A percentile compares a stretch with the other conserved stretches of the same genome.
These are phyloP conservation scores for Carex pumila DNA, from an alignment of 176 grass and related monocot species.

Conservation along the genomic window DNA sequence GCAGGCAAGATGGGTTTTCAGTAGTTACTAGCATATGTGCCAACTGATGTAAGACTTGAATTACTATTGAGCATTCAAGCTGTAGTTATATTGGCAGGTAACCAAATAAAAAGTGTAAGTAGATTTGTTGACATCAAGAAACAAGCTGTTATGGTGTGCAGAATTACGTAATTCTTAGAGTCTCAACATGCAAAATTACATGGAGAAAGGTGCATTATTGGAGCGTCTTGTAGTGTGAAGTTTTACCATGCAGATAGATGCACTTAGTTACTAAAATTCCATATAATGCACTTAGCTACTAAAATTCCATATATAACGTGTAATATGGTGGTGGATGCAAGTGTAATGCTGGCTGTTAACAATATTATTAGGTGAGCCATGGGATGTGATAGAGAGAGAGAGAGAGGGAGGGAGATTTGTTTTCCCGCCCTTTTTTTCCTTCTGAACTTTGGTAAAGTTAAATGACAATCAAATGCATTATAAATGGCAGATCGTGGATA, in stretches of 20 bases:
- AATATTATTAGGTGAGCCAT: background rate
- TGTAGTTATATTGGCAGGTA: background rate
- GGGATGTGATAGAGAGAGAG: background rate
- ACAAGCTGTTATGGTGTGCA: background rate
- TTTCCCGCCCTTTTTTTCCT: background rate
- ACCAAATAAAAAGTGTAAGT: background rate
- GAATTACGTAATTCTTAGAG: background rate
- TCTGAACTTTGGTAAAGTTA: background rate
- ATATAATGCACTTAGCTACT: background rate
- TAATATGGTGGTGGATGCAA: background rate
- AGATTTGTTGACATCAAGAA: background rate
- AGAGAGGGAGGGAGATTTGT: background rate
- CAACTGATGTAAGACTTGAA: background rate
- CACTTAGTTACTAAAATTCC: background rate
- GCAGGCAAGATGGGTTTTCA: background rate
- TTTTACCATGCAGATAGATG: background rate
- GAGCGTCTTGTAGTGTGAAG: background rate
- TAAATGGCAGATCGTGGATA: conserved; percentile 77
- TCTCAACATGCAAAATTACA: background rate
- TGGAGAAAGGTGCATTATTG: background rate
- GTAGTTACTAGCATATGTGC: no score
- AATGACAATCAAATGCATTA: background rate
- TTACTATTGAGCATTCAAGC: background rate
- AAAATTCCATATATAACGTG: background rate
- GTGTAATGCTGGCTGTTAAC: background rate